Base-by-base conservation (phyloP, 2,329 filamentous ascomycete genomes). In the Fusarium palustre region DNA sequence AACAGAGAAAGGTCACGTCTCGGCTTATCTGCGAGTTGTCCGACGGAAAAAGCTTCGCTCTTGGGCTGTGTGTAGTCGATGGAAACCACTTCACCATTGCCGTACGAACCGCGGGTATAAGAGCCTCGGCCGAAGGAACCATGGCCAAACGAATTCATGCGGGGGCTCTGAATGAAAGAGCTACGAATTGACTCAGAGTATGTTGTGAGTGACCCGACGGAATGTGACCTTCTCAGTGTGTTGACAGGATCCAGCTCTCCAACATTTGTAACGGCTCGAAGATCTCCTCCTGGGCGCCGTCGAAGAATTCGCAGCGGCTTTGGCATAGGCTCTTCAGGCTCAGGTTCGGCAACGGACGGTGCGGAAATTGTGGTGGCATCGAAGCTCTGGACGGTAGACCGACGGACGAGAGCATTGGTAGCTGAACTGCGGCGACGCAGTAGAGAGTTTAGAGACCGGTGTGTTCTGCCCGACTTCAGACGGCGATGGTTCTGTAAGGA, bases 231-330 rank as follows among this genome's bases (percentile, higher is more conserved):
- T 55, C 84, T 82, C 41, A 88, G 72, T 3, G 81, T 79, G 24
- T 52, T 39, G 16, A 80, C 74, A 11, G 79, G 75, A 46, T 90
- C 86, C 5, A 90, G 77, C 33, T 92, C 90, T 41, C 86, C 86
- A 31, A 90, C 87, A 62, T 90, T 90, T 20, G 85, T 86, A 38
- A 87, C 90, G 18, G 89, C 90, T 66, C 90, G 87, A 48, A 96
- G 80, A 76, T 95, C 89, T 34, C 92, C 92, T 48, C 92, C 92
- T 9, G 92, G 92, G 16, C 90, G 86, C 75, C 92, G 84, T 64
- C 92, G 86, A 65, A 96, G 84, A 42, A 90, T 84, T 45, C 90
- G 87, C 9, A 87, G 79, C n/a, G 88, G 88, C 22, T 81, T 80
- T 2, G 86, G 84, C 48, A 84, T 77, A 3, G 83, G 52, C 11